These are phyloP conservation scores for Crithidia mellificae DNA, from an alignment of 208 protist genomes.

Conservation along the genomic window DNA sequence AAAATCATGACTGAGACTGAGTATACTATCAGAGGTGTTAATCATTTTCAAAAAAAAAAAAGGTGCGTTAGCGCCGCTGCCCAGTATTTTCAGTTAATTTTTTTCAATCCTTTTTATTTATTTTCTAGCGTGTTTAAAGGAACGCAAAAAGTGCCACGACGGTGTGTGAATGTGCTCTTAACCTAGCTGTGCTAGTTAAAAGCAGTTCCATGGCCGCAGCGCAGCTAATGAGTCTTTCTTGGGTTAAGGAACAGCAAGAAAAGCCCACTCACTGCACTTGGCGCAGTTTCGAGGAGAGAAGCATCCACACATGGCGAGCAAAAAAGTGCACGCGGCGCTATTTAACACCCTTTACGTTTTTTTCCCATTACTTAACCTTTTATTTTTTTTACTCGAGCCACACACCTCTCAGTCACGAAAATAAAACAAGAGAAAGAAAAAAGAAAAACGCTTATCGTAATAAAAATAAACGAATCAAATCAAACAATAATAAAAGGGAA, in stretches of 20 bases:
- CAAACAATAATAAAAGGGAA: background rate
- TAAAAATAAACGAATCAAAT: conserved; percentile 19
- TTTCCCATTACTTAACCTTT: background rate
- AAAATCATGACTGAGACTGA: conserved; percentile 3
- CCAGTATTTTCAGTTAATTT: too few relatives aligned
- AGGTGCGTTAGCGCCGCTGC: too few relatives aligned
- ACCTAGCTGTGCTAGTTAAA: conserved; percentile 2
- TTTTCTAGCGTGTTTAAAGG: too few relatives aligned
- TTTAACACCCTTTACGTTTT: too few relatives aligned
- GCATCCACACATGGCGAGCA: too few relatives aligned
- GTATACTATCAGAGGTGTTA: background rate
- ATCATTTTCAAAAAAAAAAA: too few relatives aligned
- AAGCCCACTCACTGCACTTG: too few relatives aligned
- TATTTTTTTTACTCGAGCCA: background rate
- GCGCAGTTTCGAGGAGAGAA: too few relatives aligned
- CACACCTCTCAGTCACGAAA: background rate
- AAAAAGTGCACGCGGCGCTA: too few relatives aligned
- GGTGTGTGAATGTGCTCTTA: background rate
- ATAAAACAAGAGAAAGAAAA: background rate
- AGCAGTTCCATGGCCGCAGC: background rate
- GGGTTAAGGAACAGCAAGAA: too few relatives aligned
- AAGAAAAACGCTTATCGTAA: conserved; percentile 9
- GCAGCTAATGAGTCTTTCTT: background rate
- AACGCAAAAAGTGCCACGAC: too few relatives aligned
- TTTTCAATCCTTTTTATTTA: too few relatives aligned